A percentile compares a stretch with the other conserved stretches of the same genome.
These are phyloP conservation scores for Cucurbita pepo DNA, from an alignment of 306 rosid genomes.

Conservation along the genomic window DNA sequence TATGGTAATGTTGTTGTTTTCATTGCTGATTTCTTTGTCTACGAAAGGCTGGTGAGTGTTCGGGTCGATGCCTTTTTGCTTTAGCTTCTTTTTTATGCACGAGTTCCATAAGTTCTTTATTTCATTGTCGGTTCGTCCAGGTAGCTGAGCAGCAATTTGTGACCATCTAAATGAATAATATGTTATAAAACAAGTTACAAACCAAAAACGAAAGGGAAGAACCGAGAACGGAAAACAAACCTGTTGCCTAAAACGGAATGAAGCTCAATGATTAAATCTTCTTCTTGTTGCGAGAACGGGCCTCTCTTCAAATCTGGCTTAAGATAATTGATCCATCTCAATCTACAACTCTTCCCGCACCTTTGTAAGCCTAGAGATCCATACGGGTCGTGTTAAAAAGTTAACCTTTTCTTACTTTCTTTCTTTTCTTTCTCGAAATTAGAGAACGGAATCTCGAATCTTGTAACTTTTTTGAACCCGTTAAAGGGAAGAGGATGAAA, in stretches of 20 bases:
- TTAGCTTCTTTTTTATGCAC: constrained; percentile 79
- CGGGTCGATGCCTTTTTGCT: constrained; percentile 85
- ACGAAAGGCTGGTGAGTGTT: constrained; percentile 55
- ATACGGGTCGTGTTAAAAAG: neutral
- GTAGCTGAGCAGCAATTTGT: constrained; percentile 84
- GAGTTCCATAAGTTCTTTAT: constrained; percentile 90
- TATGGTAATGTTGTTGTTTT: constrained; percentile 7
- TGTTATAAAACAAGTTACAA: neutral
- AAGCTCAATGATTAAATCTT: constrained; percentile 64
- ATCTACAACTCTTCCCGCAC: constrained; percentile 91
- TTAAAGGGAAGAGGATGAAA: neutral
- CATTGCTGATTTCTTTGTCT: constrained; percentile 10
- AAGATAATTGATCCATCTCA: constrained; percentile 89
- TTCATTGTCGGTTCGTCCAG: constrained; percentile 92
- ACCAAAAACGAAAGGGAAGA: neutral
- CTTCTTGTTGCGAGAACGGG: constrained; percentile 80
- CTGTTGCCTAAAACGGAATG: constrained; percentile 43
- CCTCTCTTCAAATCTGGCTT: constrained; percentile 97
- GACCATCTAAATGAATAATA: constrained; percentile 45
- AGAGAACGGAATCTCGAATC: too few species aligned
- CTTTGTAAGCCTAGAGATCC: constrained; percentile 56
- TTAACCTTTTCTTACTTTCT: neutral
- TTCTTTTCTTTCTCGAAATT: neutral
- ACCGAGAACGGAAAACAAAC: neutral
- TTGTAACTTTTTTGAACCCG: too few species aligned